Percentiles rank a stretch among this genome's conserved stretches.
phyloP scores from a whole-genome alignment of 495 filamentous ascomycete species.

The Annulohypoxylon nitens region DNA sequence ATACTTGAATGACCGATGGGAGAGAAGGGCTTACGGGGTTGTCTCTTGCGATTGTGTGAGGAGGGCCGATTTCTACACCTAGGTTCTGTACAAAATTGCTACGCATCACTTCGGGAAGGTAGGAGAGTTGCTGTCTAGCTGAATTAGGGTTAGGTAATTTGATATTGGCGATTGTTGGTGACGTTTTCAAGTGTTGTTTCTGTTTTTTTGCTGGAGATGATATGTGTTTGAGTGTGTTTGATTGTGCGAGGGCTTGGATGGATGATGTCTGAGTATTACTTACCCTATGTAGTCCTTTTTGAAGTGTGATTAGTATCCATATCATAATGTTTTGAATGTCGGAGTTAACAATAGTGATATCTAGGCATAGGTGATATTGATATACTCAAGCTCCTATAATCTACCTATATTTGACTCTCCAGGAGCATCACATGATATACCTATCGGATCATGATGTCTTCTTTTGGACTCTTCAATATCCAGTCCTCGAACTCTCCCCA shows the following conservation, averaged over 20 bases:
- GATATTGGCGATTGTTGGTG: conserved; percentile 4
- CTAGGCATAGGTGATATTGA: too few relatives aligned
- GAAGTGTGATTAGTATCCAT: too few relatives aligned
- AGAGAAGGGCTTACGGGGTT: neutral
- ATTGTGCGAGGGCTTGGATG: neutral
- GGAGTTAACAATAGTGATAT: too few relatives aligned
- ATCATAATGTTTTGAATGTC: too few relatives aligned
- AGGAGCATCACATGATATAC: neutral
- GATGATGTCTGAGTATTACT: neutral
- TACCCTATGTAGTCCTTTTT: too few relatives aligned
- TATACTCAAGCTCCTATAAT: neutral
- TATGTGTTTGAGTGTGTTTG: neutral
- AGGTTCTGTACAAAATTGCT: conserved; percentile 31
- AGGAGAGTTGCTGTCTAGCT: conserved; percentile 1
- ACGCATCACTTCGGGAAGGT: neutral
- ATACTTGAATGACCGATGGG: neutral
- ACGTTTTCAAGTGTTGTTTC: neutral
- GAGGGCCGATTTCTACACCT: conserved; percentile 6
- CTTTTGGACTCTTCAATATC: neutral
- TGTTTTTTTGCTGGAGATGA: neutral
- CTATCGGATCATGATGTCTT: neutral
- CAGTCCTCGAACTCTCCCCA: neutral
- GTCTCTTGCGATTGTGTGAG: neutral
- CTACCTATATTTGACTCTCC: neutral
- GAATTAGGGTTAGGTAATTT: conserved; percentile 7